Evolutionary conservation across 768 basidiomycete genomes (phyloP).

Genomic region (Boletus sp.): DNA sequence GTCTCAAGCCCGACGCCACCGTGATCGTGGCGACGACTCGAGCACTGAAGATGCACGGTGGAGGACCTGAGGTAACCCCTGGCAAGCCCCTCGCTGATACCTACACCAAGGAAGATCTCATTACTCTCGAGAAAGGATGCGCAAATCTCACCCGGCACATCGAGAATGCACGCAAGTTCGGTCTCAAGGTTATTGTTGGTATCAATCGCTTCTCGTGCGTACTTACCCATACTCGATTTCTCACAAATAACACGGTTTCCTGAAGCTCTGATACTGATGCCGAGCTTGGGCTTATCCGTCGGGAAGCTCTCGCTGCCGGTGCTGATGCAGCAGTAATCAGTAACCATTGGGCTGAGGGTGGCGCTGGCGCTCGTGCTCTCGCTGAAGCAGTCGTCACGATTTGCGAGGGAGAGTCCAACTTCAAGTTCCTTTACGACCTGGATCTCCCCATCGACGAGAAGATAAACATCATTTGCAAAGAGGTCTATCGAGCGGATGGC

Average conservation of each 20-base stretch:
- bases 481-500: constrained; percentile 93
- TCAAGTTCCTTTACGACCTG: constrained; percentile 93
- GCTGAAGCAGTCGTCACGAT: constrained; percentile 89
- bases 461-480: constrained; percentile 81
- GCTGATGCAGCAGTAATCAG: constrained; percentile 94
- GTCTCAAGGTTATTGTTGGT: constrained; percentile 92
- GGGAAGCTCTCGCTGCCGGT: constrained; percentile 77
- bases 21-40: constrained; percentile 97
- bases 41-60: constrained; percentile 99
- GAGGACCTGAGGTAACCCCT: constrained; percentile 94
- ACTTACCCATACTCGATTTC: neutral
- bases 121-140: constrained; percentile 86
- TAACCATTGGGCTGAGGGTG: constrained; percentile 98
- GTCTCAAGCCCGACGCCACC: constrained; percentile 89
- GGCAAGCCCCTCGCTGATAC: constrained; percentile 92
- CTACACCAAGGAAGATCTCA: constrained; percentile 91
- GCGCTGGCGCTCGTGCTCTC: constrained; percentile 83
- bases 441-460: constrained; percentile 83
- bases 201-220: constrained; percentile 94
- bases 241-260: neutral
- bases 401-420: constrained; percentile 79
- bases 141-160: constrained; percentile 93
- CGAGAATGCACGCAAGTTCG: constrained; percentile 92
- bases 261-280: constrained; percentile 83
- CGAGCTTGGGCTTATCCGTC: constrained; percentile 82